Evolutionary conservation across 176 grass and related monocot genomes (phyloP).

Genomic region (Cenchrus purpureus): DNA sequence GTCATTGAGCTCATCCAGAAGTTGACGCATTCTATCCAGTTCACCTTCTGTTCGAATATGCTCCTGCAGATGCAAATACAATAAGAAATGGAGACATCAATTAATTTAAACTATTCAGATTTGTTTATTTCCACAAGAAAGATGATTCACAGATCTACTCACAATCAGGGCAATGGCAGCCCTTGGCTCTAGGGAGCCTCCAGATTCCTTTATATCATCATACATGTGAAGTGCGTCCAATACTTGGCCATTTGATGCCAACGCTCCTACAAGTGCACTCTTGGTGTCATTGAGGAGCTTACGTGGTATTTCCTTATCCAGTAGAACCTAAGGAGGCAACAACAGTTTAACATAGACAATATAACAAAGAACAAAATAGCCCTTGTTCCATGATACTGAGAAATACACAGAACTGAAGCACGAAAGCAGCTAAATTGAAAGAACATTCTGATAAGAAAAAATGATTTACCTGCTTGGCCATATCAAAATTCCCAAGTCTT

Average conservation of each 20-base stretch:
- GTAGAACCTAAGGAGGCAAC: conserved; percentile 65
- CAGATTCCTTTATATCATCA: conserved; percentile 77
- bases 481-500: conserved; percentile 83
- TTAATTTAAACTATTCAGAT: conserved; percentile 19
- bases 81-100: conserved; percentile 34
- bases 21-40: conserved; percentile 67
- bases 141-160: conserved; percentile 42
- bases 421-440: conserved; percentile 37
- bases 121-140: conserved; percentile 14
- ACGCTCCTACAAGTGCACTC: conserved; percentile 62
- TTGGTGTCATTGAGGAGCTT: conserved; percentile 66
- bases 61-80: conserved; percentile 61
- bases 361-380: conserved; percentile 8
- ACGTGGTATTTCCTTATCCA: conserved; percentile 63
- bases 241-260: conserved; percentile 78
- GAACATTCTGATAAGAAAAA: conserved; percentile 28
- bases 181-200: conserved; percentile 62
- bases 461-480: conserved; percentile 88
- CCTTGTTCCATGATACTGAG: background rate
- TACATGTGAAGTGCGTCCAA: conserved; percentile 68
- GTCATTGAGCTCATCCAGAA: conserved; percentile 70
- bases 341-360: conserved; percentile 19
- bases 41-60: conserved; percentile 76
- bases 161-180: conserved; percentile 78
- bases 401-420: conserved; percentile 20